These are phyloP conservation scores for Pseudophaeomoniella oleicola DNA, from an alignment of 2,329 filamentous ascomycete species.

Conservation along the genomic window DNA sequence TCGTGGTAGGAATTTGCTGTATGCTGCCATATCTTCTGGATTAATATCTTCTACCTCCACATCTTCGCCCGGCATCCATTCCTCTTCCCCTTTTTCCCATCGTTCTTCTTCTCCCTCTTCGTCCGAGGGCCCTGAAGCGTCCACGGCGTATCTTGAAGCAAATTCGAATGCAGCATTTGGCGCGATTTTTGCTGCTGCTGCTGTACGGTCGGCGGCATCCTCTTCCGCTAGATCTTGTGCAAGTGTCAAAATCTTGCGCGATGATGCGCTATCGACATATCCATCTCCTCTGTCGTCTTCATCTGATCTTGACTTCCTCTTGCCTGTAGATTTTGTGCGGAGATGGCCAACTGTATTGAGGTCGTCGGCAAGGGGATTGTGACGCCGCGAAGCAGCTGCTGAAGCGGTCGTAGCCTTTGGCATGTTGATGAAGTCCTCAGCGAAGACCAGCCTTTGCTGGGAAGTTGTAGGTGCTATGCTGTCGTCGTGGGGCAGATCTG, in stretches of 20 bases:
- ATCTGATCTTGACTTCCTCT: slow-evolving; percentile 40
- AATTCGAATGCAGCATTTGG: slow-evolving; percentile 61
- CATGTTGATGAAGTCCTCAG: slow-evolving; percentile 41
- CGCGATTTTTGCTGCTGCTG: slow-evolving; percentile 16
- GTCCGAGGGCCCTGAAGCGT: slow-evolving; percentile 28
- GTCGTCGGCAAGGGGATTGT: slow-evolving; percentile 87
- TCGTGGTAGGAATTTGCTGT: slow-evolving; percentile 74
- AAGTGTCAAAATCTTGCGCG: slow-evolving; percentile 75
- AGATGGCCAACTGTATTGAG: slow-evolving; percentile 56
- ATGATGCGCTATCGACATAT: slow-evolving; percentile 79
- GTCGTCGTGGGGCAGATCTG: neutral
- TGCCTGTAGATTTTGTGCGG: slow-evolving; percentile 57
- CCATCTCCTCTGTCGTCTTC: slow-evolving; percentile 45
- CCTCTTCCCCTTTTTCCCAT: slow-evolving; percentile 68
- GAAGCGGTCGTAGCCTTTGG: slow-evolving; percentile 56
- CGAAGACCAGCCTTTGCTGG: too few species aligned
- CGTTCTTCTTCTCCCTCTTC: slow-evolving; percentile 31
- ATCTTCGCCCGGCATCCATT: slow-evolving; percentile 43
- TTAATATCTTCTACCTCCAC: slow-evolving; percentile 57
- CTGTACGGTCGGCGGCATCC: slow-evolving; percentile 41
- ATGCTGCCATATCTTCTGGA: slow-evolving; percentile 75
- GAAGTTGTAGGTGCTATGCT: too few species aligned
- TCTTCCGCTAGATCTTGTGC: slow-evolving; percentile 81
- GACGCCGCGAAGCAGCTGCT: slow-evolving; percentile 48
- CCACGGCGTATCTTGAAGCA: slow-evolving; percentile 55